Evolutionary conservation across 139 green algal genomes (phyloP), one percentile per base, ranked within the genome.

Genomic region (Penium margaritaceum): DNA sequence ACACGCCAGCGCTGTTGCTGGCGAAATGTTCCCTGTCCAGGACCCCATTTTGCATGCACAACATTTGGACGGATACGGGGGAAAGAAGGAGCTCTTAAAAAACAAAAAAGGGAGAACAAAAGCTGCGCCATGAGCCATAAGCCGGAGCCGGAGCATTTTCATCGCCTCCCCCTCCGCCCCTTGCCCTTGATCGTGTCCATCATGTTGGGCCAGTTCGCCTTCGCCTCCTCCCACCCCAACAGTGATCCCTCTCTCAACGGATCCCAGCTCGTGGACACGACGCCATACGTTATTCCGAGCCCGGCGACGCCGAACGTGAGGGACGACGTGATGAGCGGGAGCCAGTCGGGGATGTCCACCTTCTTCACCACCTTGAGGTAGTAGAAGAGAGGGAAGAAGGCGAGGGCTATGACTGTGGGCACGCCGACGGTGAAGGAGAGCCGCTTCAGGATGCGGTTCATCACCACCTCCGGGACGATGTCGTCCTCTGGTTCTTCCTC

Each of bases 331-430:
- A 81, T 24, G 14, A 79, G 43, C 39, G 74, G 72, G 30, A 82
- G 32, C 72, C 72, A 82, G 21, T 67, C 58, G 37, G 76, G 76
- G 19, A 82, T 15, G 55, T 82, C 76, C 32, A 82, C 61, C 30
- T 82, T 77, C 63, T 77, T 29, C 14, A 83, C 38, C n/a, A 80
- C 73, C 61, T 82, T 82, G 14, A 82, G 76, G 29, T 77, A 82
- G 36, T 66, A 82, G 43, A 82, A 82, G 37, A 81, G 24, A 5
- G 76, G 76, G 53, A 82, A 82, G 57, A 82, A 82, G 2, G 33
- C 17, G 30, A 82, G 60, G 29, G 74, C 76, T 7, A 81, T 21
- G 30, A 63, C 66, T 24, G 83, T 5, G 1, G 76, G 76, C 0
- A 79, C 39, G 24, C 73, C 76, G 15, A 81, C 74, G 36, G 74